Evolutionary conservation across 768 basidiomycete species (phyloP).

Genomic region (Panaeolus cyanescens): DNA sequence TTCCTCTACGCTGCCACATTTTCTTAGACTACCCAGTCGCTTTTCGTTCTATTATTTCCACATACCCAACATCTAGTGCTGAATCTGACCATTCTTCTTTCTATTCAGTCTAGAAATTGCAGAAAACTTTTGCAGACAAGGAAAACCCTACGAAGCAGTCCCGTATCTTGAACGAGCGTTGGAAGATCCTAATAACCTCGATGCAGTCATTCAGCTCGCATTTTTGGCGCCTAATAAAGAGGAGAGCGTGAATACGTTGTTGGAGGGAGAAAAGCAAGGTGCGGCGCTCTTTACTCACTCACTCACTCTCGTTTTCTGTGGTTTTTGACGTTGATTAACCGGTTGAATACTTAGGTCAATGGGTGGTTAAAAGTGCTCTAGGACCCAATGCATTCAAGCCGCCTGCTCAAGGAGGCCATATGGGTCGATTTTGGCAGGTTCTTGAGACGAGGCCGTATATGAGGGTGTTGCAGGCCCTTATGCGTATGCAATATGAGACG

Average conservation of each 20-base stretch:
- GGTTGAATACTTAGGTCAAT: constrained; percentile 24
- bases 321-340: neutral
- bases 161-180: constrained; percentile 42
- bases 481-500: constrained; percentile 33
- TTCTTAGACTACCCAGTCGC: neutral
- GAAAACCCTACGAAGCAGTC: constrained; percentile 33
- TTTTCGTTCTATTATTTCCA: too few relatives aligned
- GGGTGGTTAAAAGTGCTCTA: constrained; percentile 24
- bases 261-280: constrained; percentile 21
- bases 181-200: constrained; percentile 40
- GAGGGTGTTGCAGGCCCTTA: constrained; percentile 41
- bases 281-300: neutral
- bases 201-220: constrained; percentile 37
- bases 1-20: neutral
- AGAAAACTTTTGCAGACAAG: constrained; percentile 32
- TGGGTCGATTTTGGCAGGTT: constrained; percentile 38
- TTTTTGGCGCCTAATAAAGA: constrained; percentile 31
- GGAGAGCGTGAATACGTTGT: constrained; percentile 25
- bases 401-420: constrained; percentile 27
- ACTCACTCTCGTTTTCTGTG: neutral
- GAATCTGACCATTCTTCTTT: too few relatives aligned
- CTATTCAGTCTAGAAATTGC: constrained; percentile 34
- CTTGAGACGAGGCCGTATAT: constrained; percentile 47
- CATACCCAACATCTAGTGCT: too few relatives aligned
- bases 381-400: constrained; percentile 37